A percentile compares a stretch with the other conserved stretches of the same genome.
Conservation (phyloP, 1,284 basidiomycete species). For the Cerrena zonata region DNA sequence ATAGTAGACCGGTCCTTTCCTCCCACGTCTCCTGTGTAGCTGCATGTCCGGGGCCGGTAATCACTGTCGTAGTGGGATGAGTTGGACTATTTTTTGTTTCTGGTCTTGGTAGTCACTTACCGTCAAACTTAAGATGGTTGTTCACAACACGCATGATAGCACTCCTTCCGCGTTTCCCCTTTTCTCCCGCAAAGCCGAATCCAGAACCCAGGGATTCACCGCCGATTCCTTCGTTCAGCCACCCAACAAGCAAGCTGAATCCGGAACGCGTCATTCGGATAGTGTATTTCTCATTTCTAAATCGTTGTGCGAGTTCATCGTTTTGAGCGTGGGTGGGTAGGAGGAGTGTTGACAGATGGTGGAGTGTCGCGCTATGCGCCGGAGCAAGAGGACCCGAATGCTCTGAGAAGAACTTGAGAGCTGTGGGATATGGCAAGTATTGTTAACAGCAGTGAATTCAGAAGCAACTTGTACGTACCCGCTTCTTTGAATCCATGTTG, state of each 20-base stretch:
- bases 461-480: slow-evolving; percentile 43
- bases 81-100: background rate
- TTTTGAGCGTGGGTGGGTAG: slow-evolving; percentile 82
- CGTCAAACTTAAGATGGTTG: slow-evolving; percentile 86
- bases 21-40: slow-evolving; percentile 67
- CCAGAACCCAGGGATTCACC: slow-evolving; percentile 80
- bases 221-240: slow-evolving; percentile 90
- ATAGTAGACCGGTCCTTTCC: slow-evolving; percentile 75
- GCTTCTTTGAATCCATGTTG: slow-evolving; percentile 86
- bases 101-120: slow-evolving; percentile 39
- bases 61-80: slow-evolving; percentile 46
- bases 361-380: slow-evolving; percentile 68
- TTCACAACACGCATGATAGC: slow-evolving; percentile 92
- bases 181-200: slow-evolving; percentile 78
- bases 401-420: slow-evolving; percentile 68
- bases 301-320: slow-evolving; percentile 79
- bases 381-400: slow-evolving; percentile 70
- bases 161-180: slow-evolving; percentile 71
- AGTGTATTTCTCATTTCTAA: slow-evolving; percentile 86
- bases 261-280: slow-evolving; percentile 89
- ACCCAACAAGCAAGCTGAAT: slow-evolving; percentile 87
- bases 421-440: slow-evolving; percentile 31
- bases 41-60: slow-evolving; percentile 61
- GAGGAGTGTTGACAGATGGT: slow-evolving; percentile 78
- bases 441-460: background rate